Evolutionary conservation across 257 asterid species (phyloP).

Genomic region (Solanum tarijense): DNA sequence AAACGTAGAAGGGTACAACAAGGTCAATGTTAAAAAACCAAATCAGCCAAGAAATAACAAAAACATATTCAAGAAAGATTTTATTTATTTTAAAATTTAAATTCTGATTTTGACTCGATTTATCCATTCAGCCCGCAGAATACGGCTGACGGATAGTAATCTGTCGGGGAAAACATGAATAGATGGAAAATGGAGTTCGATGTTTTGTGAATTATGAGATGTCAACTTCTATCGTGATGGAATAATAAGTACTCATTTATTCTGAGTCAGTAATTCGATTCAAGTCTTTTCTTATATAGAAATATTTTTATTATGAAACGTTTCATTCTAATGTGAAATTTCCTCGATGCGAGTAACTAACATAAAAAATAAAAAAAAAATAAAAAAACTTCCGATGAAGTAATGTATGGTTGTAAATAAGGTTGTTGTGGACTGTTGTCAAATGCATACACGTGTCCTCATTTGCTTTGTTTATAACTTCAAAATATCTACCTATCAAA

Average conservation of each 20-base stretch:
- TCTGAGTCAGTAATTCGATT: accelerated
- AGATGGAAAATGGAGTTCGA: background rate
- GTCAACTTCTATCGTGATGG: accelerated
- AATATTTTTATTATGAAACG: too few species aligned
- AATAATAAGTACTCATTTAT: accelerated
- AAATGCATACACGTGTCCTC: slow-evolving; percentile 1
- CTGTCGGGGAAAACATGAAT: background rate
- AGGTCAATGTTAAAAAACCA: background rate
- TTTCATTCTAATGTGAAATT: too few species aligned
- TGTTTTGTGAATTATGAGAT: background rate
- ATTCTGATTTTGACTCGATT: too few species aligned
- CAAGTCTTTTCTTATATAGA: accelerated
- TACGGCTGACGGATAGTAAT: background rate
- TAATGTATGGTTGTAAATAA: background rate
- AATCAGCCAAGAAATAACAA: background rate
- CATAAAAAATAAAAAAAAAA: too few species aligned
- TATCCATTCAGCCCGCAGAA: background rate
- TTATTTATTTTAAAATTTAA: too few species aligned
- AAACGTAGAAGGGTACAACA: background rate
- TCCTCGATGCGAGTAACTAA: too few species aligned
- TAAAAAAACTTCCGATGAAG: too few species aligned
- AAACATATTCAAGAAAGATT: background rate
- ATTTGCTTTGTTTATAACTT: background rate
- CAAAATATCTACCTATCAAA: slow-evolving; percentile 18
- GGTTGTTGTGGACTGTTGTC: slow-evolving; percentile 8